Percentiles rank a stretch among this genome's conserved stretches.
These are phyloP conservation scores for Trypanosomatidae sp. DNA, from an alignment of 208 protist genomes.

Conservation along the genomic window DNA sequence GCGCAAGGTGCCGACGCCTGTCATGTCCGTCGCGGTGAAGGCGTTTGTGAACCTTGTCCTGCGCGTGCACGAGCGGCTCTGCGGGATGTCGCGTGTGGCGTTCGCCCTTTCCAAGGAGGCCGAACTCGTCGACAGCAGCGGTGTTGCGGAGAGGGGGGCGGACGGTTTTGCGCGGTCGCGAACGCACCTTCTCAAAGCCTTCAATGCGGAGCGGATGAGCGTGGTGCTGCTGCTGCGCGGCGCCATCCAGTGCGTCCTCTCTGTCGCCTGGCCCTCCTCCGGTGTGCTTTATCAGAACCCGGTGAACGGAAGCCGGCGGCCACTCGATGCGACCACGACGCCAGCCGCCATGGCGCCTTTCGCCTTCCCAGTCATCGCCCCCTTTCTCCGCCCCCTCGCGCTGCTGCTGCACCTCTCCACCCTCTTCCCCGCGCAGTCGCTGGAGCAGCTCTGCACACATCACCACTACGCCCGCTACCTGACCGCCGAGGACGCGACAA, in stretches of 20 bases:
- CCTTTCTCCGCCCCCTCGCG: constrained; percentile 55
- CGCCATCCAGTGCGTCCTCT: constrained; percentile 57
- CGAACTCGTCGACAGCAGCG: no score
- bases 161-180: constrained; percentile 14
- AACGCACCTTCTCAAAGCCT: constrained; percentile 27
- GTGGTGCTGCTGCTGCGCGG: constrained; percentile 51
- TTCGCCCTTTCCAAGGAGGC: constrained; percentile 26
- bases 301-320: constrained; percentile 15
- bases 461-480: constrained; percentile 51
- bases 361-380: constrained; percentile 43
- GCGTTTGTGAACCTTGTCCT: constrained; percentile 53
- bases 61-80: constrained; percentile 62
- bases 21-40: constrained; percentile 49
- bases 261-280: constrained; percentile 73
- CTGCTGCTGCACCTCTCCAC: constrained; percentile 65
- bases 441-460: constrained; percentile 53
- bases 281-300: constrained; percentile 66
- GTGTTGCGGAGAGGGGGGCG: constrained; percentile 5
- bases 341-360: constrained; percentile 32
- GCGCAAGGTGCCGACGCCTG: constrained; percentile 27
- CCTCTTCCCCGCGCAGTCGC: constrained; percentile 55
- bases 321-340: constrained; percentile 19
- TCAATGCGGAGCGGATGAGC: constrained; percentile 60
- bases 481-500: constrained; percentile 31
- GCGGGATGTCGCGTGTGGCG: constrained; percentile 42